A percentile compares a stretch with the other conserved stretches of the same genome.
Conservation (phyloP, 306 rosid genomes). For the Medicago arabica region DNA sequence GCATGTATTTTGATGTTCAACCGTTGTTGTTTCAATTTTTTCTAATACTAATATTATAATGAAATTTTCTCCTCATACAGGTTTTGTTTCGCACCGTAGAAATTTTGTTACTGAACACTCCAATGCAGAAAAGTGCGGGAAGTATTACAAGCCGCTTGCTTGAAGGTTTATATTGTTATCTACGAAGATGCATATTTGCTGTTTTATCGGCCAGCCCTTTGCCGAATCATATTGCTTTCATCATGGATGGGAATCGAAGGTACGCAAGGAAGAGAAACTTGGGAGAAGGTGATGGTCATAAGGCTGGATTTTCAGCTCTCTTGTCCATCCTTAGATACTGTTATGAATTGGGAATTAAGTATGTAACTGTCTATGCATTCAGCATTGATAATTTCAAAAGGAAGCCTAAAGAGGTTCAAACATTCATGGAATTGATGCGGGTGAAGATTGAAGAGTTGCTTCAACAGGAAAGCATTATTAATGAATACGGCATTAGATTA, state of each 20-base stretch:
- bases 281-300: conserved; percentile 65
- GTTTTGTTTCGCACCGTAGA: conserved; percentile 13
- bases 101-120: conserved; percentile 30
- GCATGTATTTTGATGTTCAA: background rate
- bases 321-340: conserved; percentile 63
- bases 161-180: conserved; percentile 46
- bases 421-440: conserved; percentile 72
- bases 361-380: conserved; percentile 77
- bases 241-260: conserved; percentile 95
- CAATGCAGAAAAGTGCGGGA: conserved; percentile 51
- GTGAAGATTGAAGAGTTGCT: conserved; percentile 72
- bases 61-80: conserved; percentile 37
- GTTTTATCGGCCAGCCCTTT: conserved; percentile 67
- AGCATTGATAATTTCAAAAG: conserved; percentile 85
- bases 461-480: conserved; percentile 54
- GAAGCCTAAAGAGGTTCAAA: conserved; percentile 61
- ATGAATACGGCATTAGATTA: conserved; percentile 64
- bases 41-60: conserved; percentile 16
- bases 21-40: background rate
- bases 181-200: conserved; percentile 62
- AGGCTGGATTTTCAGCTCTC: conserved; percentile 67
- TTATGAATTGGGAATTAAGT: conserved; percentile 75
- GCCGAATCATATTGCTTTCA: conserved; percentile 81
- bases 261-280: conserved; percentile 62
- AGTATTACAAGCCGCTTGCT: conserved; percentile 32